phyloP scores from a whole-genome alignment of 805 yeast species.

The Candida lessepsii region DNA sequence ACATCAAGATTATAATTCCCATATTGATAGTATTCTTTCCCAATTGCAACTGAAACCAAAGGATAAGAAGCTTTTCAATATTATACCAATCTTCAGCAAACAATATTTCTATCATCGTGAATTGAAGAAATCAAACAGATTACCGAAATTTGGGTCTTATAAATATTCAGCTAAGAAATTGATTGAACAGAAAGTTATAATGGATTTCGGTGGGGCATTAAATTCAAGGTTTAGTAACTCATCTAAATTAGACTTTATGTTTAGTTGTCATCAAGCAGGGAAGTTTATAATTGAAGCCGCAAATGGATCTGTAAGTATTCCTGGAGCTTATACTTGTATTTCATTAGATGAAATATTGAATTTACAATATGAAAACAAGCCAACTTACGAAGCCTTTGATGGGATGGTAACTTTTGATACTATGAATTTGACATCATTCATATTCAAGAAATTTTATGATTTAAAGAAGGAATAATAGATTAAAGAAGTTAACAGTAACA shows the following conservation, averaged over 20 bases:
- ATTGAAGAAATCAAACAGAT: constrained; percentile 59
- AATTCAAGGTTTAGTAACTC: constrained; percentile 40
- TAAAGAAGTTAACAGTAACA: neutral
- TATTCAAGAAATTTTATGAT: constrained; percentile 75
- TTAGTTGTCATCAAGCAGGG: constrained; percentile 73
- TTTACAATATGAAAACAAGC: constrained; percentile 67
- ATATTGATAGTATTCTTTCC: constrained; percentile 44
- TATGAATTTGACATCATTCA: constrained; percentile 61
- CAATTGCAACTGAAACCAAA: constrained; percentile 45
- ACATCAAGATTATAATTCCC: constrained; percentile 45
- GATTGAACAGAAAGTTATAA: constrained; percentile 66
- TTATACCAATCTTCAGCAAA: constrained; percentile 58
- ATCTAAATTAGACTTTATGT: constrained; percentile 69
- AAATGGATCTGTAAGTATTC: constrained; percentile 64
- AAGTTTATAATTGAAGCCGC: constrained; percentile 73
- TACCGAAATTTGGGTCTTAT: constrained; percentile 75
- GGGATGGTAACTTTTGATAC: constrained; percentile 71
- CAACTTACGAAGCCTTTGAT: constrained; percentile 56
- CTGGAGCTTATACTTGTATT: constrained; percentile 55
- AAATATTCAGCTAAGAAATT: constrained; percentile 74
- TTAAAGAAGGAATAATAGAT: constrained; percentile 27
- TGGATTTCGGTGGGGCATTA: constrained; percentile 56
- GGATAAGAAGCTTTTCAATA: constrained; percentile 47
- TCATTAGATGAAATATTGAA: constrained; percentile 71
- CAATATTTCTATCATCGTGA: constrained; percentile 76